Percentiles rank a stretch among this genome's conserved stretches.
Evolutionary conservation across 2,329 filamentous ascomycete species (phyloP).

Genomic region (Penicillium expansum): DNA sequence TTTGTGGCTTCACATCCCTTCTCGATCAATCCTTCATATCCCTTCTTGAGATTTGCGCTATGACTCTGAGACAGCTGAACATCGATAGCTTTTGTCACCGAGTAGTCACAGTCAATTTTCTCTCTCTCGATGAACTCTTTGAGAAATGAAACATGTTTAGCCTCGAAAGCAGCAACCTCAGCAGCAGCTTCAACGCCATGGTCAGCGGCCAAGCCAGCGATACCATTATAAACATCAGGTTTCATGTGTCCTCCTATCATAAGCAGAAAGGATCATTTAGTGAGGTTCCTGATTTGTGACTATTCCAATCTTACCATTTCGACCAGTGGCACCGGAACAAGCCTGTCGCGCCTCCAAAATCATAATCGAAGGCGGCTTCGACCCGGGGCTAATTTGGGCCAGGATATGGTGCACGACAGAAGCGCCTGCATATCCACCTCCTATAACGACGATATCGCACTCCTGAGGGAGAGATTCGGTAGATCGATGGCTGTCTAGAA

Average conservation of each 20-base stretch:
- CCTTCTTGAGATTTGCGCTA: constrained; percentile 30
- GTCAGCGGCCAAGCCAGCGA: constrained; percentile 30
- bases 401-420: constrained; percentile 44
- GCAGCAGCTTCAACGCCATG: constrained; percentile 38
- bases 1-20: constrained; percentile 27
- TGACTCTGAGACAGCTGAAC: constrained; percentile 35
- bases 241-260: constrained; percentile 41
- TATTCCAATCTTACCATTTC: constrained; percentile 35
- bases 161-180: constrained; percentile 43
- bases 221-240: constrained; percentile 43
- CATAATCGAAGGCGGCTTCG: constrained; percentile 30
- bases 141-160: constrained; percentile 40
- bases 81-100: constrained; percentile 40
- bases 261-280: not conserved
- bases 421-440: constrained; percentile 46
- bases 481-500: constrained; percentile 43
- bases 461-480: constrained; percentile 37
- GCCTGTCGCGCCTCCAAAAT: constrained; percentile 43
- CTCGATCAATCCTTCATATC: constrained; percentile 29
- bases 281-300: not conserved
- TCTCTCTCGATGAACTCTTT: constrained; percentile 41
- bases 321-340: constrained; percentile 45
- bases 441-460: constrained; percentile 47
- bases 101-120: constrained; percentile 45
- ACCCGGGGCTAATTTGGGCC: constrained; percentile 14